Evolutionary conservation across 352 stramenopile genomes (phyloP).

Genomic region (Phytophthora nicotianae): DNA sequence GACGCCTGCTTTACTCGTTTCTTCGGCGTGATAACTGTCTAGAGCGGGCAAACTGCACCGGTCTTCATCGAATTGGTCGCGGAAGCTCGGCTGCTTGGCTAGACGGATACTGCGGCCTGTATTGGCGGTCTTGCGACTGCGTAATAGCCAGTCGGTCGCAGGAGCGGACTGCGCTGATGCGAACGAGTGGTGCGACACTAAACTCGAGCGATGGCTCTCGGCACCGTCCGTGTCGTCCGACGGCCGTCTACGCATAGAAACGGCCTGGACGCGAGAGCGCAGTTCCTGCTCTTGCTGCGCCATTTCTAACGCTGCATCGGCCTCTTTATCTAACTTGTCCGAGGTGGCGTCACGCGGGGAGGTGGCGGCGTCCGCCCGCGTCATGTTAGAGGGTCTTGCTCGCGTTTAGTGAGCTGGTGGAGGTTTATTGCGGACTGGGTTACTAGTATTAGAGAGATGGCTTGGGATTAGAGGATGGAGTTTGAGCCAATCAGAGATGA

Average conservation of each 20-base stretch:
- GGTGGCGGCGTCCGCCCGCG: background rate
- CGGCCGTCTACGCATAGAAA: slow-evolving; percentile 47
- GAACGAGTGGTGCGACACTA: slow-evolving; percentile 49
- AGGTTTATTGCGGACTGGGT: background rate
- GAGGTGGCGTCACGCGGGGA: background rate
- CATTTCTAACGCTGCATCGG: slow-evolving; percentile 18
- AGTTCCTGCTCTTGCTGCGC: slow-evolving; percentile 33
- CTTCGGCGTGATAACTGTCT: slow-evolving; percentile 42
- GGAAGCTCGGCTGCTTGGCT: slow-evolving; percentile 46
- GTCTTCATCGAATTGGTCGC: slow-evolving; percentile 60
- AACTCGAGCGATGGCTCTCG: slow-evolving; percentile 41
- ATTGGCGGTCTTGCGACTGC: slow-evolving; percentile 17
- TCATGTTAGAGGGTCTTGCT: background rate
- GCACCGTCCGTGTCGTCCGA: slow-evolving; percentile 39
- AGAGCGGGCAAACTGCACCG: slow-evolving; percentile 58
- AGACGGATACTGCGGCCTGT: slow-evolving; percentile 18
- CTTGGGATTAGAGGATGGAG: background rate
- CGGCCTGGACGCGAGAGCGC: slow-evolving; percentile 53
- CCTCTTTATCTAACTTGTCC: slow-evolving; percentile 18
- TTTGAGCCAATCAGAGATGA: background rate
- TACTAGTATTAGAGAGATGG: background rate
- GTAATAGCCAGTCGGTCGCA: slow-evolving; percentile 24
- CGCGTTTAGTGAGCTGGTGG: background rate
- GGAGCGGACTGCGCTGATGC: slow-evolving; percentile 33
- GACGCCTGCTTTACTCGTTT: slow-evolving; percentile 9